phyloP scores from a whole-genome alignment of 2,329 filamentous ascomycete species.

The Tolypocladium paradoxum region DNA sequence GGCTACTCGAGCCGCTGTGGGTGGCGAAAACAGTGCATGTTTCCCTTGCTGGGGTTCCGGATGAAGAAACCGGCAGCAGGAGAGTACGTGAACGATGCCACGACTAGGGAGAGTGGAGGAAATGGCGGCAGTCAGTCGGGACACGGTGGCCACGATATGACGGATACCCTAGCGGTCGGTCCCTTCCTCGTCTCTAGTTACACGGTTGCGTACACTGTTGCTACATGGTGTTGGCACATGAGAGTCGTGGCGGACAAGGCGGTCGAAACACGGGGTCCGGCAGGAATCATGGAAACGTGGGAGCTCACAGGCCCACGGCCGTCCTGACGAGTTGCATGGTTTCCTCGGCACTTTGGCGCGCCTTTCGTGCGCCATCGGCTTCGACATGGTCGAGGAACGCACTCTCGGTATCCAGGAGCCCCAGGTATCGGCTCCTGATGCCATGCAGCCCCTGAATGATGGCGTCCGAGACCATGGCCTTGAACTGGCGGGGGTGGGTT shows the following conservation, averaged over 20 bases:
- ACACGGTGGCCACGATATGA: no score
- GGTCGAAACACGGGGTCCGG: no score
- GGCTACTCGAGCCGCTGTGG: not conserved
- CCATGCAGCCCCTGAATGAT: conserved; percentile 41
- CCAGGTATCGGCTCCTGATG: conserved; percentile 45
- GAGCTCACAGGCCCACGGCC: conserved; percentile 37
- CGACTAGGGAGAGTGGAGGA: no score
- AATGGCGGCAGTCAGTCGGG: not conserved
- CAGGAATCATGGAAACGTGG: not conserved
- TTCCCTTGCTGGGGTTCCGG: no score
- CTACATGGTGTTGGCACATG: not conserved
- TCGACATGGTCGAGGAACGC: conserved; percentile 47
- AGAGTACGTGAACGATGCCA: not conserved
- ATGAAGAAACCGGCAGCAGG: not conserved
- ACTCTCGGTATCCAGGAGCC: conserved; percentile 36
- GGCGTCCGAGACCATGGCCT: conserved; percentile 46
- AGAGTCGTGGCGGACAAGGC: not conserved
- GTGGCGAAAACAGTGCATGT: not conserved
- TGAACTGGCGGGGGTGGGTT: conserved; percentile 26
- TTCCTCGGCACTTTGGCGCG: conserved; percentile 47
- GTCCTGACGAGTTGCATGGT: conserved; percentile 44
- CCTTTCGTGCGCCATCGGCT: conserved; percentile 46
- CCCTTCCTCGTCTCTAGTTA: not conserved
- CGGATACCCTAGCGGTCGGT: no score
- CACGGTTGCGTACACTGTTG: not conserved